Base-by-base conservation (phyloP, 768 basidiomycete genomes). In the Fomitopsis serialis region DNA sequence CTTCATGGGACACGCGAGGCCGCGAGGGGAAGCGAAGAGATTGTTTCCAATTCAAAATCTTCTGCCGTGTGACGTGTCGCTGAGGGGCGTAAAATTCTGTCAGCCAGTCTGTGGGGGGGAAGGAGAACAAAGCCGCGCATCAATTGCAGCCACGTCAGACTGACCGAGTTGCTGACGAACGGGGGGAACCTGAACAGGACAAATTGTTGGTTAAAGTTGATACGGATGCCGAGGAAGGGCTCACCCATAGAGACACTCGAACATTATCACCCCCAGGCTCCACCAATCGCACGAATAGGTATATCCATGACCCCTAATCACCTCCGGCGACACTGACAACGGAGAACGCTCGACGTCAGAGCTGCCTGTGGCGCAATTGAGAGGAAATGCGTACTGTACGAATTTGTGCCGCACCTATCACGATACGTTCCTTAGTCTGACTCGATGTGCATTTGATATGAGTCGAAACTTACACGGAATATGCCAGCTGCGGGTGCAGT, bases 241-340 rank as follows among this genome's bases (percentile, higher is more conserved):
- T 58, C 67, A 91, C 88, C 89, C 91, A 63, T 93, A 95, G 68
- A 97, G 75, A 67, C 91, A 93, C 69, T 98, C 94, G 64, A 87
- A 98, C 85, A 93, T 90, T 67, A 99, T 98, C 51, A 97, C 89
- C 12, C 94, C 95, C 44, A 98, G 79, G 71, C 89, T 92, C 96
- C 96, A 99, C 94, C 94, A 98, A 66, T 98, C 96, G 66, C 93
- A 96, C 34, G 87, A 89, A 71, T 90, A 95, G 36, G 87, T 84
- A 70, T 98, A 98, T 23, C 94, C 95, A 65, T 91, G 88, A 21
- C 89, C 89, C 61, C 89, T 82, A 65, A 93, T 91, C 44, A 92
- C 91, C 68, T 92, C 90, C 42, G 90, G 91, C 9, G 89, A 91
- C 89, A 92, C 91, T 92, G 58, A 54, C 29, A 60, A 61, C 54